Evolutionary conservation across 2,329 filamentous ascomycete genomes (phyloP).

Genomic region (Metarhizium sp.): DNA sequence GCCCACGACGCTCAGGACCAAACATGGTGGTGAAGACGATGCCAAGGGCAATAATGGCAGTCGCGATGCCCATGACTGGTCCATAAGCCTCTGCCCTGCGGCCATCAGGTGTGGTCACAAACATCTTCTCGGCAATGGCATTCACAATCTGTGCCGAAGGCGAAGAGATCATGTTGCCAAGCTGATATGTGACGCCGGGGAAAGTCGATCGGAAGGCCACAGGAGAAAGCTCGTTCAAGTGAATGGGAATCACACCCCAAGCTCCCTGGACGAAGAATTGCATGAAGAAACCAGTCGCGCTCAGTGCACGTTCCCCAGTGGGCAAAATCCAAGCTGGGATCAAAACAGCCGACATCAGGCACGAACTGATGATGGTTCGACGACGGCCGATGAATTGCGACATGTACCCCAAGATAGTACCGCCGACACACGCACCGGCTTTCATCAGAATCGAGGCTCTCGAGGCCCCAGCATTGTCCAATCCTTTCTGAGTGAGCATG

Average conservation of each 20-base stretch:
- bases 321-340: conserved; percentile 66
- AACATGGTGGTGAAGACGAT: conserved; percentile 59
- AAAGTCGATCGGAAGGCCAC: conserved; percentile 62
- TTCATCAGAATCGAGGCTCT: conserved; percentile 79
- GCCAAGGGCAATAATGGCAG: conserved; percentile 64
- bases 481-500: conserved; percentile 63
- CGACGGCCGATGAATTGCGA: conserved; percentile 70
- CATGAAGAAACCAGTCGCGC: conserved; percentile 58
- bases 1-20: conserved; percentile 65
- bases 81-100: conserved; percentile 59
- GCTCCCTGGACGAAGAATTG: conserved; percentile 60
- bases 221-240: conserved; percentile 65
- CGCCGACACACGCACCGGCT: conserved; percentile 64
- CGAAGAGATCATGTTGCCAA: conserved; percentile 66
- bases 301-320: conserved; percentile 47
- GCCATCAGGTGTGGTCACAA: conserved; percentile 44
- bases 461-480: conserved; percentile 53
- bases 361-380: conserved; percentile 52
- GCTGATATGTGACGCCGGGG: conserved; percentile 62
- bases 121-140: conserved; percentile 55
- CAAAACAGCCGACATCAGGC: conserved; percentile 48
- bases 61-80: conserved; percentile 65
- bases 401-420: conserved; percentile 62
- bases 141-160: conserved; percentile 72
- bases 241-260: conserved; percentile 61